Evolutionary conservation across 2,329 filamentous ascomycete genomes (phyloP).

Genomic region (Phialophora tarda): DNA sequence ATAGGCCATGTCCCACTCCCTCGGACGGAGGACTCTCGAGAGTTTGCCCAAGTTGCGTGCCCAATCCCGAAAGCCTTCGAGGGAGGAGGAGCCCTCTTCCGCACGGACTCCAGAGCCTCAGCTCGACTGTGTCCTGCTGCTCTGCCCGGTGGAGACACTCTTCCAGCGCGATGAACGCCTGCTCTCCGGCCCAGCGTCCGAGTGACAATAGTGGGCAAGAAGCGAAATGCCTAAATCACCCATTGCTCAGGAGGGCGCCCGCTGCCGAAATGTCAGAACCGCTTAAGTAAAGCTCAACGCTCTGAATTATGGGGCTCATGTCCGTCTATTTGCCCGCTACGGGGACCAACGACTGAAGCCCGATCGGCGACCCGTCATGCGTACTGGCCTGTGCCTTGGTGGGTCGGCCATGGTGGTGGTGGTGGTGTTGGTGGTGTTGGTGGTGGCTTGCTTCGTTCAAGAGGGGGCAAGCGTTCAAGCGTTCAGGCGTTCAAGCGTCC

Average conservation of each 20-base stretch:
- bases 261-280: slow-evolving; percentile 3
- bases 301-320: neutral
- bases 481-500: slow-evolving; percentile 5
- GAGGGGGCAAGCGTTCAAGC: slow-evolving; percentile 3
- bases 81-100: no score
- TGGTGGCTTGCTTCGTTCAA: neutral
- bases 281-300: slow-evolving; percentile 5
- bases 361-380: slow-evolving; percentile 19
- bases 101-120: neutral
- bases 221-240: slow-evolving; percentile 1
- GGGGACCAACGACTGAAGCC: slow-evolving; percentile 23
- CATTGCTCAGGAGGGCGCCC: slow-evolving; percentile 1
- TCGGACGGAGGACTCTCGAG: neutral
- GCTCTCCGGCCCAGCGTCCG: neutral
- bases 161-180: neutral
- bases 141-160: neutral
- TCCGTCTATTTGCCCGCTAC: slow-evolving; percentile 19
- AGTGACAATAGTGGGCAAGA: neutral
- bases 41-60: neutral
- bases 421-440: no score
- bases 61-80: neutral
- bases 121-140: neutral
- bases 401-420: no score
- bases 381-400: neutral
- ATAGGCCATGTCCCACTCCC: neutral